Evolutionary conservation across 176 grass and related monocot genomes (phyloP).

Genomic region (Oryza meridionalis): DNA sequence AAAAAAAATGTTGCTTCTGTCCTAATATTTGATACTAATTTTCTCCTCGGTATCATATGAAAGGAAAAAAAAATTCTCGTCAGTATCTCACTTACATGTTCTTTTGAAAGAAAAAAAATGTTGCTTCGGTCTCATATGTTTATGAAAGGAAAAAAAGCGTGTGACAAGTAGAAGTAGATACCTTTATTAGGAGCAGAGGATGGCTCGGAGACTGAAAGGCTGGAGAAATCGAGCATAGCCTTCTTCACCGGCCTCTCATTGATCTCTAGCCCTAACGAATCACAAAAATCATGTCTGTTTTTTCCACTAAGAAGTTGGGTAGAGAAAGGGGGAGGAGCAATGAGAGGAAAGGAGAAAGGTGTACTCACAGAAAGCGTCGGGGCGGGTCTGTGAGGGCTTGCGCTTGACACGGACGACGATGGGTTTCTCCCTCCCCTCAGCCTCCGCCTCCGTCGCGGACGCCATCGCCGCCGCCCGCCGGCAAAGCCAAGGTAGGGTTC

Average conservation of each 20-base stretch:
- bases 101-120: too few relatives aligned
- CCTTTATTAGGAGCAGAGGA: constrained; percentile 28
- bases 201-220: constrained; percentile 31
- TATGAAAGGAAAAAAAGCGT: not conserved
- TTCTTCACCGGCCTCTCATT: constrained; percentile 80
- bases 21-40: not conserved
- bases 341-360: not conserved
- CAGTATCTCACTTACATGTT: too few relatives aligned
- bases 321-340: not conserved
- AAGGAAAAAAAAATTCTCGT: not conserved
- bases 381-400: constrained; percentile 62
- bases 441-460: not conserved
- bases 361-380: constrained; percentile 78
- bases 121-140: not conserved
- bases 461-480: constrained; percentile 18
- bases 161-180: constrained; percentile 10
- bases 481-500: not conserved
- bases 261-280: constrained; percentile 76
- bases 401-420: constrained; percentile 85
- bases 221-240: constrained; percentile 67
- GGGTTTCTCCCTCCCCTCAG: constrained; percentile 46
- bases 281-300: not conserved
- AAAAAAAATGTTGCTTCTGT: not conserved
- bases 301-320: too few relatives aligned
- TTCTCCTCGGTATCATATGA: not conserved